These are phyloP conservation scores for Haplographium delicatum DNA, from an alignment of 495 filamentous ascomycete species.

Conservation along the genomic window DNA sequence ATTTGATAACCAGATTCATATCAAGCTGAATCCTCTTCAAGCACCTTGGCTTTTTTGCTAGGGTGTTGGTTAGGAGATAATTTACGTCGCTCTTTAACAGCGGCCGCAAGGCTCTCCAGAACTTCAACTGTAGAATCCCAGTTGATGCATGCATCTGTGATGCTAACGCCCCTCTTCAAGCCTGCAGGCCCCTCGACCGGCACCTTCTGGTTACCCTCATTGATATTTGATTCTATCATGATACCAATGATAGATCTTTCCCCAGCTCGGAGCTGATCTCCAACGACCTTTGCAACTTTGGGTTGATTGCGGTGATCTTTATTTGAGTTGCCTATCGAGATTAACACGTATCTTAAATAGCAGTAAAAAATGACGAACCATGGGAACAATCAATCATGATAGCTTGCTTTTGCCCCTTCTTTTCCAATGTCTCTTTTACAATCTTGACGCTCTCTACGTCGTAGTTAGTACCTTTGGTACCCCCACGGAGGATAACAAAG, in stretches of 20 bases:
- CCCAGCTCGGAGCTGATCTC: conserved; percentile 79
- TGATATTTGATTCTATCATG: conserved; percentile 98
- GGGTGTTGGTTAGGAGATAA: background rate
- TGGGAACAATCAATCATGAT: conserved; percentile 99
- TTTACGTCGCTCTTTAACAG: conserved; percentile 71
- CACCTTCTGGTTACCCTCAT: conserved; percentile 94
- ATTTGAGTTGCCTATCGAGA: conserved; percentile 61
- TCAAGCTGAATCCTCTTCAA: conserved; percentile 9
- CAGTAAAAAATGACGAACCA: conserved; percentile 40
- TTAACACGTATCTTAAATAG: conserved; percentile 1
- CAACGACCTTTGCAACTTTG: conserved; percentile 75
- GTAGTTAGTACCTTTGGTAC: conserved; percentile 91
- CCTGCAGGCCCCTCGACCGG: conserved; percentile 72
- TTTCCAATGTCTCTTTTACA: conserved; percentile 72
- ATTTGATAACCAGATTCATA: no score
- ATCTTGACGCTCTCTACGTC: conserved; percentile 73
- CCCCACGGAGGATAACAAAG: conserved; percentile 92
- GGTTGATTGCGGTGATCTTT: conserved; percentile 87
- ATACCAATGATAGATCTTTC: conserved; percentile 88
- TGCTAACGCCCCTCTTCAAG: conserved; percentile 88
- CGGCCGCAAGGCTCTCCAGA: conserved; percentile 79
- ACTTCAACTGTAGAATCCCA: conserved; percentile 86
- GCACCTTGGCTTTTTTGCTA: background rate
- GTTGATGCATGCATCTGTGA: conserved; percentile 96
- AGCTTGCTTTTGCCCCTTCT: conserved; percentile 82